Evolutionary conservation across 1,139 yeast genomes (phyloP), one percentile per base, ranked within the genome.

Genomic region (Debaryomyces robertsiae): DNA sequence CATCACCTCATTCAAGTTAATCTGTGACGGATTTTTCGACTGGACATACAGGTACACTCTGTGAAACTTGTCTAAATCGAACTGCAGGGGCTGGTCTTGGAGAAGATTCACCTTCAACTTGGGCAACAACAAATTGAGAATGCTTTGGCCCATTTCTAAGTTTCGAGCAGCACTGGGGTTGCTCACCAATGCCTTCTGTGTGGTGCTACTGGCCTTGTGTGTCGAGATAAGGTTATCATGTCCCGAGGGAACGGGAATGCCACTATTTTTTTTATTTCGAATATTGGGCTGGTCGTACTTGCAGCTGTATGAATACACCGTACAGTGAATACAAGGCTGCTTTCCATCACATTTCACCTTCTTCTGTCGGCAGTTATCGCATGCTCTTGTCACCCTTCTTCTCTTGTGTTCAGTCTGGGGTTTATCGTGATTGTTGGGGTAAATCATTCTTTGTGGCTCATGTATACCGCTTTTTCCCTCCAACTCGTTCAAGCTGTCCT

Each of bases 291-390:
- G 85, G 54, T 82, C 83, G 55, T 84, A 81, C 15, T 81, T 73
- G 60, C 93, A 85, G 44, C 75, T 65, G 60, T 84, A 87, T 7
- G 89, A 82, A 61, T 89, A 90, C 2, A 89, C 96, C 0, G 96
- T 86, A 58, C 96, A 88, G 58, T 86, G 94, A 36, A 84, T 82
- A 63, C 96, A 89, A 1, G 95, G 95, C 52, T 82, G 82, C 55
- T 81, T 80, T 11, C 96, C 96, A 49, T 88, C 94, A 63, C 96
- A 89, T 56, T 85, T 85, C 52, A 88, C 91, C 61, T 89, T 89
- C 59, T 86, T 83, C 60, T 79, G 74, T 54, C 84, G 65, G 61
- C 94, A 89, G 45, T 81, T 81, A 54, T 85, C 93, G 60, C 96
- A 89, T 2, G 96, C 96, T 40, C 93, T 68, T 1, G 93, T 79